Conservation (phyloP, 148 eudicot genomes). For the Hydrangea macrophylla region DNA sequence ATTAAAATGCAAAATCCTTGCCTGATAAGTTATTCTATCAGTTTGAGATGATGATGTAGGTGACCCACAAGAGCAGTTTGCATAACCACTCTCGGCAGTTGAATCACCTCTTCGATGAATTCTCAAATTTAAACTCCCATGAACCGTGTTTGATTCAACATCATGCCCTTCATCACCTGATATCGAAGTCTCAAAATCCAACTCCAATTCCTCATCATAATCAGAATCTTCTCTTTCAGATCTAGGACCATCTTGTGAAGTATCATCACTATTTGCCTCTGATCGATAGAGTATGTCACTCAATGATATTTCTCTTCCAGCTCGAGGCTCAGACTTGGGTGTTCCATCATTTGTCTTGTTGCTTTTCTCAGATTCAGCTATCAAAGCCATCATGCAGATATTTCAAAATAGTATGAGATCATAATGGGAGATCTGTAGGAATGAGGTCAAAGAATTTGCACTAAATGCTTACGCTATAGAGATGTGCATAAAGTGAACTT, state of each 20-base stretch:
- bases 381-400: conserved; percentile 10
- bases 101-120: conserved; percentile 60
- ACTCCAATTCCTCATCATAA: conserved; percentile 81
- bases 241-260: conserved; percentile 72
- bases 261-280: conserved; percentile 71
- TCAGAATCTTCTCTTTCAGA: conserved; percentile 93
- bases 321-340: conserved; percentile 46
- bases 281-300: conserved; percentile 73
- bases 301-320: conserved; percentile 61
- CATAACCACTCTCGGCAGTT: conserved; percentile 33
- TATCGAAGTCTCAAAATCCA: conserved; percentile 77
- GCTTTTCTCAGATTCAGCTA: conserved; percentile 66
- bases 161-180: conserved; percentile 82
- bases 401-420: not conserved
- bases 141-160: conserved; percentile 50
- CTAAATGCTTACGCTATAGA: too few species aligned
- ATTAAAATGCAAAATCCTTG: conserved; percentile 9
- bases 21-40: conserved; percentile 56
- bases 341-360: conserved; percentile 48
- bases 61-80: conserved; percentile 52
- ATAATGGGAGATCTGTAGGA: not conserved
- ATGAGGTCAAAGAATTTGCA: not conserved
- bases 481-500: not conserved
- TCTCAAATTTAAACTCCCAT: conserved; percentile 75
- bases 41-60: conserved; percentile 50